Base-by-base conservation (phyloP, 768 basidiomycete genomes). In the Podaxis pistillaris region DNA sequence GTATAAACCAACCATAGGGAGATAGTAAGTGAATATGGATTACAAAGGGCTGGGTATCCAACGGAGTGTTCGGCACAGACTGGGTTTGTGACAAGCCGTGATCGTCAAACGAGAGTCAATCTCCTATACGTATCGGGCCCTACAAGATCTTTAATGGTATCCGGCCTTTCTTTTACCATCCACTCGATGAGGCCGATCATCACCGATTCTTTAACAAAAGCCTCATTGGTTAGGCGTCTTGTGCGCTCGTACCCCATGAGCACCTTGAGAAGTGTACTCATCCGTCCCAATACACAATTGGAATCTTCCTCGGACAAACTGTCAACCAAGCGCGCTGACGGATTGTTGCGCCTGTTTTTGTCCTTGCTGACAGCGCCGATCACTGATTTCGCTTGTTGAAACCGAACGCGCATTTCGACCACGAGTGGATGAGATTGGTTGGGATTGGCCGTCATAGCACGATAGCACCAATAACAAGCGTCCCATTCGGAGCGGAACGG, bases 401-500 rank as follows among this genome's bases (percentile, higher is more conserved):
- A 22, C 11, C 58, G 33, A 8, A 40, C 9, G 19, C 40, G 60
- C 51, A 46, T 54, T n/a, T 44, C 52, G 19, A 28, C 7, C 26
- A 44, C 51, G 44, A 61, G 60, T 6, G 51, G 51, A 46, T 61
- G 51, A 15, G 52, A 33, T 46, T 61, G 60, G 15, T 33, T 36
- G 4, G 50, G 49, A n/a, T 60, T 50, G n/a, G 49, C 58, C n/a
- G 58, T 51, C 49, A 51, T 51, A 9, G 33, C 12, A 8, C 28
- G 17, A 24, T 59, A 59, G 7, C 47, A 60, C 58, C 36, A 51
- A 28, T 51, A 60, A n/a, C 33, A 36, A 6, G 49, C 47, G 22
- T 60, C 50, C 58, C 58, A 60, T n/a, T 60, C 58, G 13, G 58
- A 50, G 2, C 37, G 49, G 24, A 51, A 60, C 7, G 30, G 46